Evolutionary conservation across 306 rosid species (phyloP).

Genomic region (Dalbergia oliveri): DNA sequence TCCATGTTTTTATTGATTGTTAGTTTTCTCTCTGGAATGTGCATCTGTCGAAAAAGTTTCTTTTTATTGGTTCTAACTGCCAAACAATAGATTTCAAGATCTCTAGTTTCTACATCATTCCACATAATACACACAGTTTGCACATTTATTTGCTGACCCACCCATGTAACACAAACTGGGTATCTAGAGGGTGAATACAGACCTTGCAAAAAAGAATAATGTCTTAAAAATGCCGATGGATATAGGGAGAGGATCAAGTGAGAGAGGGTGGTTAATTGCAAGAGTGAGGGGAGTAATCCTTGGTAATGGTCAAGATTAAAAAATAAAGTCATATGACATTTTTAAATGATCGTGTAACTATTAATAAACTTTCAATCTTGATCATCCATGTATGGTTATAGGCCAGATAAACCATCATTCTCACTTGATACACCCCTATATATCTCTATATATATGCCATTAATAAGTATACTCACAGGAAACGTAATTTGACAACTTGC

Average conservation of each 20-base stretch:
- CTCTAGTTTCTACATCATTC: neutral
- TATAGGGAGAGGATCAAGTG: neutral
- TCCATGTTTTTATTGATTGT: slow-evolving; percentile 7
- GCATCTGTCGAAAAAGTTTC: neutral
- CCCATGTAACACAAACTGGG: neutral
- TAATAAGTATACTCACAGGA: slow-evolving; percentile 69
- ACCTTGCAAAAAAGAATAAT: neutral
- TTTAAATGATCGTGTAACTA: too few species aligned
- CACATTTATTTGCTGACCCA: slow-evolving; percentile 23
- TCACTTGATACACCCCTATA: neutral
- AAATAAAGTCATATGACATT: too few species aligned
- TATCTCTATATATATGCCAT: neutral
- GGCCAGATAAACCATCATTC: too few species aligned
- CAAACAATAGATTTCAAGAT: neutral
- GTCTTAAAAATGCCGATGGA: neutral
- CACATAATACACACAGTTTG: neutral
- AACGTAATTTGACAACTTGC: slow-evolving; percentile 81
- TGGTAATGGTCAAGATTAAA: too few species aligned
- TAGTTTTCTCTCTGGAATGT: too few species aligned
- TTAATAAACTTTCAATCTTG: too few species aligned
- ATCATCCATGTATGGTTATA: too few species aligned
- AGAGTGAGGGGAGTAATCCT: too few species aligned
- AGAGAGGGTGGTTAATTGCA: too few species aligned
- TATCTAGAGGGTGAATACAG: neutral
- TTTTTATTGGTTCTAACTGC: neutral